Conservation (phyloP, 257 asterid genomes). For the Paulownia fortunei region DNA sequence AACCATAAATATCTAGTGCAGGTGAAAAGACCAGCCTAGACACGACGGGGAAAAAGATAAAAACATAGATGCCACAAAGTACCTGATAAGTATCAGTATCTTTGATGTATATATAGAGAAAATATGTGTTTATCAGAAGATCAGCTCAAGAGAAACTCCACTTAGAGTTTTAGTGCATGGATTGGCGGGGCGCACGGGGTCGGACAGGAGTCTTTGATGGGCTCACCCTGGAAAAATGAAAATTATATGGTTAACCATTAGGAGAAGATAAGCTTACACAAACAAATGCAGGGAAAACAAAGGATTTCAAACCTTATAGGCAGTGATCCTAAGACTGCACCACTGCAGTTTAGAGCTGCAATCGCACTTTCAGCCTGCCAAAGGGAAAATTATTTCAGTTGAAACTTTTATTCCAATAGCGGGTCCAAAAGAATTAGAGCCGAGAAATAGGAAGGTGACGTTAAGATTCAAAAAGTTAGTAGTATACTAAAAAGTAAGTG, state of each 20-base stretch:
- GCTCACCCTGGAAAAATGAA: conserved; percentile 63
- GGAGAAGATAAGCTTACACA: background rate
- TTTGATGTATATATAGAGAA: conserved; percentile 33
- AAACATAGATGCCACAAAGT: conserved; percentile 49
- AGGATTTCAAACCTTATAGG: conserved; percentile 71
- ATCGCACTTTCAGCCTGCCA: conserved; percentile 98
- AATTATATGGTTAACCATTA: background rate
- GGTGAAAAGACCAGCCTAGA: conserved; percentile 38
- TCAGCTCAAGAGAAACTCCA: conserved; percentile 31
- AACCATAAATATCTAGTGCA: conserved; percentile 38
- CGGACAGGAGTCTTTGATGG: conserved; percentile 83
- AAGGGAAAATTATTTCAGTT: background rate
- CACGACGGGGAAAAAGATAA: conserved; percentile 32
- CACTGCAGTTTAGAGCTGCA: conserved; percentile 97
- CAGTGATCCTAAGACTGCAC: conserved; percentile 87
- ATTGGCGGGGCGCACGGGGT: conserved; percentile 64
- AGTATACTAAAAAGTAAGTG: background rate
- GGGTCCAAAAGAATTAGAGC: background rate
- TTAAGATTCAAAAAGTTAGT: background rate
- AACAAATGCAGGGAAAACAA: background rate
- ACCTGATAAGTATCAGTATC: conserved; percentile 45
- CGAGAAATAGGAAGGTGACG: background rate
- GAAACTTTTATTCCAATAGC: background rate
- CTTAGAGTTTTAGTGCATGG: conserved; percentile 53
- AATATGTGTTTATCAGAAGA: conserved; percentile 39